A percentile compares a stretch with the other conserved stretches of the same genome.
Evolutionary conservation across 495 filamentous ascomycete species (phyloP).

Genomic region (Rostrohypoxylon terebratum): DNA sequence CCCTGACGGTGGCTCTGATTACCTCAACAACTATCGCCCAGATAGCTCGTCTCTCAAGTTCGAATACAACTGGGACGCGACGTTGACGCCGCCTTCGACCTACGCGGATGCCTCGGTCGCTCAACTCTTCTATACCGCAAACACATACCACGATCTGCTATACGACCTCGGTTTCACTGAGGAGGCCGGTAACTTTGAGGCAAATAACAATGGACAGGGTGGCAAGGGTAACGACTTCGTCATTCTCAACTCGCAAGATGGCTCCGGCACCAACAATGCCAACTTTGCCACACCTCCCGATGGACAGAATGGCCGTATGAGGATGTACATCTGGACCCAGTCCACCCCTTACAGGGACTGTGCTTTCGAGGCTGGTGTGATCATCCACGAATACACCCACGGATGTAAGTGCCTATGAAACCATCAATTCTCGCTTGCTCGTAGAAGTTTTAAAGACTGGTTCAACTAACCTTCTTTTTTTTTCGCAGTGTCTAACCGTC

Average conservation of each 20-base stretch:
- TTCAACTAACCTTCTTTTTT: constrained; percentile 7
- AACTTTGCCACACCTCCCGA: constrained; percentile 65
- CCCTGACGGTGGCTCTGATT: constrained; percentile 52
- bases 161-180: constrained; percentile 67
- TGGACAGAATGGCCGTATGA: constrained; percentile 61
- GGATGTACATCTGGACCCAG: constrained; percentile 62
- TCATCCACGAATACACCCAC: constrained; percentile 62
- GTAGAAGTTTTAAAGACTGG: background rate
- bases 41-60: constrained; percentile 51
- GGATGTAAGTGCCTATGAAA: constrained; percentile 48
- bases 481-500: constrained; percentile 61
- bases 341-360: constrained; percentile 60
- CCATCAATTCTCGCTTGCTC: background rate
- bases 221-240: constrained; percentile 63
- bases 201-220: constrained; percentile 61
- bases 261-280: constrained; percentile 64
- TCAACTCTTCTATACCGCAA: constrained; percentile 67
- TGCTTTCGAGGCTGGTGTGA: constrained; percentile 59
- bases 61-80: constrained; percentile 55
- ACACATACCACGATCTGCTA: constrained; percentile 65
- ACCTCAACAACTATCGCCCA: constrained; percentile 58
- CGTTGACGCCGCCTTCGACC: constrained; percentile 46
- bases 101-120: constrained; percentile 60
- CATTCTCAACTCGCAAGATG: constrained; percentile 66
- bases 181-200: constrained; percentile 66